phyloP scores from a whole-genome alignment of 176 grass and related monocot species.

The Oryza meyeriana region DNA sequence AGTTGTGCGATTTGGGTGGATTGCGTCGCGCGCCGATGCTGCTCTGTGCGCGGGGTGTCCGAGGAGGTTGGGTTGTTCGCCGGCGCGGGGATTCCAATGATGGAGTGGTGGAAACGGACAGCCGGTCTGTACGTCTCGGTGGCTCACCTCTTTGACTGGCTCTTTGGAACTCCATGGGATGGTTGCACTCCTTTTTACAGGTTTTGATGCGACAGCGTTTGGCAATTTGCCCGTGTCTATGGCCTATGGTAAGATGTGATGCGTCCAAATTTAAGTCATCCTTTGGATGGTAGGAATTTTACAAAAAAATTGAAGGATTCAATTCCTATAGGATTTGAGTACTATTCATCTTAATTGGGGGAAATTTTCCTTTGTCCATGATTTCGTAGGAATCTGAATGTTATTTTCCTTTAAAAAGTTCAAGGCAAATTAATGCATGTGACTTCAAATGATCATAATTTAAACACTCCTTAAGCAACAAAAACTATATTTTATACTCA shows the following conservation, averaged over 20 bases:
- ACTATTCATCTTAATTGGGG: too few species aligned
- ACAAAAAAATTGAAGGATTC: too few species aligned
- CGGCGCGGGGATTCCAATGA: slow-evolving; percentile 41
- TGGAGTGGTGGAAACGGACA: neutral
- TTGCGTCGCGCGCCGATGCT: neutral
- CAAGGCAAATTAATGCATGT: too few species aligned
- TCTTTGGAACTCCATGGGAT: neutral
- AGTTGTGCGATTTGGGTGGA: slow-evolving; percentile 1
- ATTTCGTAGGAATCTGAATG: too few species aligned
- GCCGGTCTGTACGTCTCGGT: neutral
- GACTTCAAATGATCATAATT: too few species aligned
- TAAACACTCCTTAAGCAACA: too few species aligned
- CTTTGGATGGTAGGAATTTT: too few species aligned
- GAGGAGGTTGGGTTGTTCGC: slow-evolving; percentile 31
- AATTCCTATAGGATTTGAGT: too few species aligned
- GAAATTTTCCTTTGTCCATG: too few species aligned
- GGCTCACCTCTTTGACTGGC: neutral
- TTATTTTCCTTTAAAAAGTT: too few species aligned
- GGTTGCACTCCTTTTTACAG: neutral
- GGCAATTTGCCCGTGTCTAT: neutral
- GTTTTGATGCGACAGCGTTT: neutral
- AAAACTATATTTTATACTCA: too few species aligned
- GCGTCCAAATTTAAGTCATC: neutral
- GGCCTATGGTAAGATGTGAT: neutral
- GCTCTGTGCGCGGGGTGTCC: neutral